Evolutionary conservation across 768 basidiomycete genomes (phyloP), one percentile per base, ranked within the genome.

Genomic region (Trametes elegans): DNA sequence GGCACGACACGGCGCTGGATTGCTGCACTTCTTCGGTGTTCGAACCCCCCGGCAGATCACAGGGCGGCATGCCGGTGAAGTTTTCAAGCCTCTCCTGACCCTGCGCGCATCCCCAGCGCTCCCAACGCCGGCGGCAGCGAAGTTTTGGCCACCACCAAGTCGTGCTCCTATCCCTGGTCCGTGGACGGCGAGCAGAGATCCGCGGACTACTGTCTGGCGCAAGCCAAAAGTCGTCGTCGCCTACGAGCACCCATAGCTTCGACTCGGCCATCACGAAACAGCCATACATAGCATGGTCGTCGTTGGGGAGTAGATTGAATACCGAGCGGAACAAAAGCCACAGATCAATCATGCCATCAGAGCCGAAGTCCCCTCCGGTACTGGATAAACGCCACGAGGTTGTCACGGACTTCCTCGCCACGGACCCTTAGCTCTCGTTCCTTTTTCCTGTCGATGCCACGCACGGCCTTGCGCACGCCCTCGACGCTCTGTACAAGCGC

Each of bases 371-470:
- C 76, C 58, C 74, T 79, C 53, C 90, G 74, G 68, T 93, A 93
- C 65, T 84, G 72, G 49, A 91, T 78, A 61, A 93, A 93, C 14
- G 82, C 90, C 14, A 81, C 71, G 57, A 93, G 67, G 66, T 93
- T 92, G 55, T 88, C 87, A 54, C 82, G 74, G 24, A 90, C 79
- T 64, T 89, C 87, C 59, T 91, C 90, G 18, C 86, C 90, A 62
- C 85, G 77, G 62, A 81, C 59, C 58, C 79, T 77, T 49, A 92
- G 68, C 55, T 88, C 88, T 47, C 74, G 76, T 24, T 86, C 85
- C 63, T 81, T 86, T 64, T 82, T 79, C 57, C 79, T 75, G 62
- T 91, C 87, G 36, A 91, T 85, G 0, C 76, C 74, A 55, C 77
- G 80, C 42, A 90, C 82, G 3, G 76, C 78, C 60, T 80, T 81